phyloP scores from a whole-genome alignment of 148 eudicot genomes.

The Rhododendron mucronatum region DNA sequence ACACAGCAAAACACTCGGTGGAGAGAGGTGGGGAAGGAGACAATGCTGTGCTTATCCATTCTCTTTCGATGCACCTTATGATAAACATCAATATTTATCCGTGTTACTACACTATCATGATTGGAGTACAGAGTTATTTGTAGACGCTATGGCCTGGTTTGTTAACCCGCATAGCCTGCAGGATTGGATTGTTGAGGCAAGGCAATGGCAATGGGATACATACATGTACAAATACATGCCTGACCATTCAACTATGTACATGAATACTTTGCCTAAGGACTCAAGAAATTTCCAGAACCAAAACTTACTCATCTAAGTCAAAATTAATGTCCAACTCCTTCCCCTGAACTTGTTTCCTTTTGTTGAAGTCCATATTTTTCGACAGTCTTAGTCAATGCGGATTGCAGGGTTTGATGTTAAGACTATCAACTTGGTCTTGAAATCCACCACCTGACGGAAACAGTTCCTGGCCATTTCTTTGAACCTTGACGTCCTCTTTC shows the following conservation, averaged over 20 bases:
- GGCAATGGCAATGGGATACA: not conserved
- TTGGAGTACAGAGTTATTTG: too few relatives aligned
- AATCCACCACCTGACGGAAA: not conserved
- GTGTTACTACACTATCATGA: not conserved
- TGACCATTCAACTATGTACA: not conserved
- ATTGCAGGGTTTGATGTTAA: too few relatives aligned
- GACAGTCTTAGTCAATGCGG: too few relatives aligned
- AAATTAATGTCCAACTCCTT: not conserved
- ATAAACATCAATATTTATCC: not conserved
- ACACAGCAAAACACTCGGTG: not conserved
- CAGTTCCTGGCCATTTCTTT: not conserved
- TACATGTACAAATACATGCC: not conserved
- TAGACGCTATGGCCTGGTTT: not conserved
- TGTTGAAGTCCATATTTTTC: not conserved
- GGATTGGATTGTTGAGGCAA: not conserved
- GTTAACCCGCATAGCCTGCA: not conserved
- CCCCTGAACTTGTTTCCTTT: not conserved
- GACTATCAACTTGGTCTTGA: too few relatives aligned
- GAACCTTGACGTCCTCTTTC: not conserved
- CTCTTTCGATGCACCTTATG: not conserved
- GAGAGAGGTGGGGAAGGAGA: not conserved
- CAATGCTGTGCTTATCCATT: not conserved
- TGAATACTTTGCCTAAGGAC: not conserved
- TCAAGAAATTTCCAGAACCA: not conserved
- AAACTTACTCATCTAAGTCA: not conserved